A percentile compares a stretch with the other conserved stretches of the same genome.
Evolutionary conservation across 352 stramenopile species (phyloP).

Genomic region (Blastocystis sp.): DNA sequence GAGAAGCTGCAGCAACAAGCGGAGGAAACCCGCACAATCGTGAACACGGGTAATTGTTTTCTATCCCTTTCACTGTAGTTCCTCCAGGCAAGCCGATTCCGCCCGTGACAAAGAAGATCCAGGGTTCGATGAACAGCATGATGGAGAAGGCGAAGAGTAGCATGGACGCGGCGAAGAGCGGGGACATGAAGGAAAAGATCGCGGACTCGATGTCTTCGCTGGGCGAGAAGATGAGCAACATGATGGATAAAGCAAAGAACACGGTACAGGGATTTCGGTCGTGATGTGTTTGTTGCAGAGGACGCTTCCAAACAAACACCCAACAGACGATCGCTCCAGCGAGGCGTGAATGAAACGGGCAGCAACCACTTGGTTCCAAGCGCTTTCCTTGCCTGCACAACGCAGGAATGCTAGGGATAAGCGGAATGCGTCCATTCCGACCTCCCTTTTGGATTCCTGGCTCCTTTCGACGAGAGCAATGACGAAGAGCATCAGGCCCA

Average conservation of each 20-base stretch:
- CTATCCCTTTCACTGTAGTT: slow-evolving; percentile 7
- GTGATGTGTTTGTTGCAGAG: slow-evolving; percentile 52
- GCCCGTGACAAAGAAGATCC: slow-evolving; percentile 50
- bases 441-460: background rate
- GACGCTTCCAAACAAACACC: background rate
- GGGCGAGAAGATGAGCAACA: slow-evolving; percentile 54
- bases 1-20: slow-evolving; percentile 17
- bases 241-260: slow-evolving; percentile 71
- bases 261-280: slow-evolving; percentile 78
- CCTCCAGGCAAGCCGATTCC: slow-evolving; percentile 65
- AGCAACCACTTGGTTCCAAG: slow-evolving; percentile 53
- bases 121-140: slow-evolving; percentile 29
- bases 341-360: slow-evolving; percentile 22
- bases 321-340: slow-evolving; percentile 7
- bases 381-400: background rate
- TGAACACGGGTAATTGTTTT: slow-evolving; percentile 42
- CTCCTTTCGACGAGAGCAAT: background rate
- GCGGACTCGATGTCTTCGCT: slow-evolving; percentile 64
- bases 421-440: background rate
- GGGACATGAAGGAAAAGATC: slow-evolving; percentile 70
- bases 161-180: slow-evolving; percentile 63
- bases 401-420: background rate
- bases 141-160: slow-evolving; percentile 36
- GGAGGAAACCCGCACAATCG: slow-evolving; percentile 21
- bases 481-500: slow-evolving; percentile 18